Conservation (phyloP, 805 yeast species). For the Cyberlindnera xylosilytica region DNA sequence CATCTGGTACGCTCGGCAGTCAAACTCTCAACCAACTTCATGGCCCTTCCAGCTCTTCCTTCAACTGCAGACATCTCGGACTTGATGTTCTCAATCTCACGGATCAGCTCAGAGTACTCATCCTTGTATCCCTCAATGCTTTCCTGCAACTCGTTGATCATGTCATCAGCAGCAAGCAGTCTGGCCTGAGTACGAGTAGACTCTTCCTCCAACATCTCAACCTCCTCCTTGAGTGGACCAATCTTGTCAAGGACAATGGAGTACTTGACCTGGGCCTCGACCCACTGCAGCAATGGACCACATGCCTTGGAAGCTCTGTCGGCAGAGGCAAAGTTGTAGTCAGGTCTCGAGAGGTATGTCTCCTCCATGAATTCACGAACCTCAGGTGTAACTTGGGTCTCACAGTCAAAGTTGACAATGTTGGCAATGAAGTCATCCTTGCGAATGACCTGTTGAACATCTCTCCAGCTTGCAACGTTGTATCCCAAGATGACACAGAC, state of each 20-base stretch:
- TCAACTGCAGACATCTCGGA: slow-evolving; percentile 64
- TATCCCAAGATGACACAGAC: slow-evolving; percentile 83
- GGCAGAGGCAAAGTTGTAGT: slow-evolving; percentile 68
- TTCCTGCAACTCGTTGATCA: slow-evolving; percentile 70
- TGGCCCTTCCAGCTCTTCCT: slow-evolving; percentile 58
- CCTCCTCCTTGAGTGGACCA: slow-evolving; percentile 72
- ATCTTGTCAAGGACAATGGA: slow-evolving; percentile 65
- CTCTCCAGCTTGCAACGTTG: slow-evolving; percentile 66
- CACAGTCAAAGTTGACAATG: slow-evolving; percentile 73
- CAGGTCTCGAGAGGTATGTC: slow-evolving; percentile 57
- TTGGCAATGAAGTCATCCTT: slow-evolving; percentile 83
- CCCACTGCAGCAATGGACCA: slow-evolving; percentile 90
- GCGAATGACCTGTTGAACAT: slow-evolving; percentile 76
- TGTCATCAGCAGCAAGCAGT: slow-evolving; percentile 70
- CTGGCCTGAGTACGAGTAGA: slow-evolving; percentile 64
- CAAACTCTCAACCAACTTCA: slow-evolving; percentile 57
- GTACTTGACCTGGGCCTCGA: slow-evolving; percentile 81
- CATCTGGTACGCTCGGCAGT: slow-evolving; percentile 71
- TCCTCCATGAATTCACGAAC: slow-evolving; percentile 55
- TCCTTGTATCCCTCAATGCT: slow-evolving; percentile 67
- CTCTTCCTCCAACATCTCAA: slow-evolving; percentile 53
- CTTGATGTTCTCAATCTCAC: slow-evolving; percentile 76
- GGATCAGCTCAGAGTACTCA: slow-evolving; percentile 67
- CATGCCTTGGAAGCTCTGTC: slow-evolving; percentile 92
- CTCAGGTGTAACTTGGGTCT: slow-evolving; percentile 49